Evolutionary conservation across 768 basidiomycete species (phyloP), one percentile per base, ranked within the genome.

Genomic region (Xerocomellus amylosporus): DNA sequence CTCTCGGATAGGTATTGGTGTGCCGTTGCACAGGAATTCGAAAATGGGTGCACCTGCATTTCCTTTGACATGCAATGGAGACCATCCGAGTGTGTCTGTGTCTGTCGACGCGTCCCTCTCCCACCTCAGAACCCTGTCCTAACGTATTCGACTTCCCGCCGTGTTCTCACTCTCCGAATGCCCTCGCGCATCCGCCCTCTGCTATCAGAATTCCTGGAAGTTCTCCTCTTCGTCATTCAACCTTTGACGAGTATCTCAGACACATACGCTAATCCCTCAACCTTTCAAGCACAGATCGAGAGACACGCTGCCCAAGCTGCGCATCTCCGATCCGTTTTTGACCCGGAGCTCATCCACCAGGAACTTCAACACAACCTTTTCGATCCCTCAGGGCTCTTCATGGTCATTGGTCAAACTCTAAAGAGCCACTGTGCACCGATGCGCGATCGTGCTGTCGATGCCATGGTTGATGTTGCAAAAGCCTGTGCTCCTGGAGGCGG

Each of bases 361-460:
- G 90, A 95, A 73, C 81, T 93, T 61, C 79, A 76, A 50, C 86
- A 86, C 58, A 79, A 81, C 33, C 73, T 90, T 9, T 93, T 91
- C 66, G 90, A 93, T 73, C 84, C 90, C 24, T 81, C 84, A 8
- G 84, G 84, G 10, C 78, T 95, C 44, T 93, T 96, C 73, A 68
- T 77, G 43, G 83, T 85, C 55, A 85, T 97, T 55, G 93, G 91
- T 14, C 77, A 82, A 58, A 87, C 88, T 17, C 79, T 96, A 58
- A 92, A 95, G 70, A 83, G 84, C 34, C 93, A 97, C 63, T 96
- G 94, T 58, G 94, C 94, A 7, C 94, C 94, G 14, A 94, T 96
- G 86, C 78, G 94, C 34, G 94, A 97, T 71, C 79, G 76, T 14
- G 81, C 84, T 41, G 87, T 97, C 26, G 90, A 93, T 65, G 79